These are phyloP conservation scores for Pochonia chlamydosporia DNA, from an alignment of 2,329 filamentous ascomycete genomes.

Conservation along the genomic window DNA sequence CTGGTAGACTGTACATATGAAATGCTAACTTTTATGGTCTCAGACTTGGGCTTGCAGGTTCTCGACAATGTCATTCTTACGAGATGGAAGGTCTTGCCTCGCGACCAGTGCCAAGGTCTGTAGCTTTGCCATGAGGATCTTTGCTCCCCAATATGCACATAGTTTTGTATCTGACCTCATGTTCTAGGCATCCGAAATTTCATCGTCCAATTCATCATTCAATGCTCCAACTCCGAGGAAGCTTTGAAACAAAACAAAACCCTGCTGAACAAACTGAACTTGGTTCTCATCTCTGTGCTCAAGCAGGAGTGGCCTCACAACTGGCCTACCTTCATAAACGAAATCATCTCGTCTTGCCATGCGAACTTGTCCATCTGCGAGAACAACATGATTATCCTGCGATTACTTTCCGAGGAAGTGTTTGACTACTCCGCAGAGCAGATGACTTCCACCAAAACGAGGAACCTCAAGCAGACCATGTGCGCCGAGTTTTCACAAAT, in stretches of 20 bases:
- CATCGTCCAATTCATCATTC: slow-evolving; percentile 96
- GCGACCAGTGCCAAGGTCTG: slow-evolving; percentile 87
- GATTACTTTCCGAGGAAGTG: slow-evolving; percentile 92
- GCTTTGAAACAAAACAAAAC: slow-evolving; percentile 78
- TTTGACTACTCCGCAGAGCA: slow-evolving; percentile 98
- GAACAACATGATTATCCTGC: slow-evolving; percentile 99
- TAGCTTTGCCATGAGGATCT: not conserved
- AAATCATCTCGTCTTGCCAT: slow-evolving; percentile 95
- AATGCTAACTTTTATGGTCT: slow-evolving; percentile 14
- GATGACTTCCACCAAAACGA: slow-evolving; percentile 97
- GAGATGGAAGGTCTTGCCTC: slow-evolving; percentile 94
- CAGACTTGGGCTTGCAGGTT: slow-evolving; percentile 90
- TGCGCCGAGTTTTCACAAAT: slow-evolving; percentile 98
- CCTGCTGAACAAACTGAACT: slow-evolving; percentile 94
- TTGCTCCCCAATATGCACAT: not conserved
- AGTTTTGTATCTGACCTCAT: slow-evolving; percentile 5
- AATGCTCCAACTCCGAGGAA: slow-evolving; percentile 86
- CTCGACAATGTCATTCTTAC: slow-evolving; percentile 98
- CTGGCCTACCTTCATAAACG: slow-evolving; percentile 99
- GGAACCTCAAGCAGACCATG: slow-evolving; percentile 97
- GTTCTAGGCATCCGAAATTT: slow-evolving; percentile 90
- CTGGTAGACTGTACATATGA: not conserved
- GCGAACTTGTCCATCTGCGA: slow-evolving; percentile 96
- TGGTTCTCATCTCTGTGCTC: slow-evolving; percentile 92
- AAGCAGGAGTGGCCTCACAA: slow-evolving; percentile 99